Conservation (phyloP, 352 stramenopile species). For the Phytophthora idaei region DNA sequence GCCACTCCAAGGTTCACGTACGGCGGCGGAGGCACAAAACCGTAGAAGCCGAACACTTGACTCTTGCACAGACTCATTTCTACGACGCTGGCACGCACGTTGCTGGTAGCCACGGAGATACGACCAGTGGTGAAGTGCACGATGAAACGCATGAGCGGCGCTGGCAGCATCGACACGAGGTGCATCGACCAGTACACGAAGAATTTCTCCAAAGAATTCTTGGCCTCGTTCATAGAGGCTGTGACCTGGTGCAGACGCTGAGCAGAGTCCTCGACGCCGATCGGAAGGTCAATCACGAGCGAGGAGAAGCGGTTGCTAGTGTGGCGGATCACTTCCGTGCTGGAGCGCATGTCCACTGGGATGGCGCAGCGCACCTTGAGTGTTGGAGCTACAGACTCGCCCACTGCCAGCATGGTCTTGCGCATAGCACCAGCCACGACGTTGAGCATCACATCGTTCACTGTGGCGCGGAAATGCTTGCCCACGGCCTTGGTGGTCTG, state of each 20-base stretch:
- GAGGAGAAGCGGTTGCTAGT: constrained; percentile 84
- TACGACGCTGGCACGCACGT: constrained; percentile 65
- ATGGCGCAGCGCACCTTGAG: constrained; percentile 75
- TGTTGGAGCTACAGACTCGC: constrained; percentile 39
- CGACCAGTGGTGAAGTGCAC: constrained; percentile 62
- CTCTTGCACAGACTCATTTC: constrained; percentile 62
- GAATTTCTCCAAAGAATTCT: constrained; percentile 79
- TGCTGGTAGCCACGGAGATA: constrained; percentile 71
- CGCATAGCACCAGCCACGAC: constrained; percentile 80
- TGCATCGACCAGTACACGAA: constrained; percentile 74
- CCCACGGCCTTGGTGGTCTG: constrained; percentile 74
- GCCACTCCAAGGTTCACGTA: constrained; percentile 80
- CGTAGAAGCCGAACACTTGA: constrained; percentile 64
- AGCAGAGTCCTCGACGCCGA: constrained; percentile 55
- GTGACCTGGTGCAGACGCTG: constrained; percentile 59
- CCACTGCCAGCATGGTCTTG: constrained; percentile 57
- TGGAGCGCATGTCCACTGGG: constrained; percentile 79
- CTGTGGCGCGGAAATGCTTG: constrained; percentile 65
- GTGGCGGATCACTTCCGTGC: constrained; percentile 61
- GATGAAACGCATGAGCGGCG: constrained; percentile 51
- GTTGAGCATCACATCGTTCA: constrained; percentile 86
- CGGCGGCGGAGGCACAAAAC: constrained; percentile 80
- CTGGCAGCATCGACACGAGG: constrained; percentile 60
- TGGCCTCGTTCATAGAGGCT: constrained; percentile 71
- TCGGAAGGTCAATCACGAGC: constrained; percentile 72